Conservation (phyloP, 2,329 filamentous ascomycete genomes). For the Pseudogymnoascus sp. region DNA sequence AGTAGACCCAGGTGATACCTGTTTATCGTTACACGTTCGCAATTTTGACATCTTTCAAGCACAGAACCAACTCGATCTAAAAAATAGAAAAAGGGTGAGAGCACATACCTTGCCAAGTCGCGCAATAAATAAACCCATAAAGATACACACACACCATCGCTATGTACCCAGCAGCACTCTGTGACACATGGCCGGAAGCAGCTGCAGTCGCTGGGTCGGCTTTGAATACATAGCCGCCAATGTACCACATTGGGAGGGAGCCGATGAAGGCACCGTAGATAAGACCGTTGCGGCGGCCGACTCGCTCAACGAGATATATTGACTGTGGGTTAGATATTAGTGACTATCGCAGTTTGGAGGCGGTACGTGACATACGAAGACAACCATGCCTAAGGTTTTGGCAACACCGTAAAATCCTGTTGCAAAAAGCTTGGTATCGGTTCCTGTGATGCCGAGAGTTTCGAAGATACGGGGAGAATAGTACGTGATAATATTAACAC, state of each 20-base stretch:
- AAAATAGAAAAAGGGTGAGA: conserved; percentile 30
- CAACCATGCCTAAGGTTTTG: conserved; percentile 33
- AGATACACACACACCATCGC: conserved; percentile 24
- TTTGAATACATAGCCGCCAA: conserved; percentile 37
- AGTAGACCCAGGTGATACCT: conserved; percentile 36
- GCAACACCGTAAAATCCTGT: conserved; percentile 19
- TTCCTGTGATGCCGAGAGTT: conserved; percentile 23
- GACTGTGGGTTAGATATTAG: conserved; percentile 12
- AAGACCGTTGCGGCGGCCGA: conserved; percentile 36
- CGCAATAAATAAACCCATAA: conserved; percentile 16
- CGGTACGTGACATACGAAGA: conserved; percentile 25
- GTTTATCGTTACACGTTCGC: conserved; percentile 31
- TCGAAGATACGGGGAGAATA: conserved; percentile 30
- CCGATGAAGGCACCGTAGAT: conserved; percentile 37
- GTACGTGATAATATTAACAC: conserved; percentile 31
- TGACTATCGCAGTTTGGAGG: conserved; percentile 19
- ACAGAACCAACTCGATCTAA: conserved; percentile 37
- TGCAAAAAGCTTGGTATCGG: conserved; percentile 20
- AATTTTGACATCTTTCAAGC: conserved; percentile 20
- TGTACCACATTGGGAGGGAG: conserved; percentile 38
- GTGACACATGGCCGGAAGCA: not conserved
- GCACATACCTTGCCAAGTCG: not conserved
- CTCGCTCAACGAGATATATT: conserved; percentile 34
- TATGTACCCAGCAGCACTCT: conserved; percentile 20
- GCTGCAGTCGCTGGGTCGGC: conserved; percentile 32